phyloP scores from a whole-genome alignment of 768 basidiomycete species.

The Lactarius indigo region DNA sequence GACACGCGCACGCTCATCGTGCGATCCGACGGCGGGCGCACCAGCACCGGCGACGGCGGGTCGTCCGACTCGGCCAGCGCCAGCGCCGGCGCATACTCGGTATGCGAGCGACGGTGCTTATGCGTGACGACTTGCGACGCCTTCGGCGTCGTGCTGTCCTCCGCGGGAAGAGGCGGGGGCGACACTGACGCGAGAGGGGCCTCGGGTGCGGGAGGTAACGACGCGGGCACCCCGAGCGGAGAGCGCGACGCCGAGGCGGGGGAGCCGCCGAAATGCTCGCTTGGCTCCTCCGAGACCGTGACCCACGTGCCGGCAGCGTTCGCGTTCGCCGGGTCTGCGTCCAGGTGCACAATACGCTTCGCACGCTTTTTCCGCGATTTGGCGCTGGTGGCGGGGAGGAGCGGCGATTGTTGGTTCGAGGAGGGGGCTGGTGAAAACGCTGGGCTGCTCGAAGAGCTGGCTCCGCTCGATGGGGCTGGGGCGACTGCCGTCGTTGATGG shows the following conservation, averaged over 20 bases:
- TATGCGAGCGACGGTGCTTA: conserved; percentile 25
- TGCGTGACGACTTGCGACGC: background rate
- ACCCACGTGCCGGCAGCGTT: conserved; percentile 34
- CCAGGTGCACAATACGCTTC: conserved; percentile 78
- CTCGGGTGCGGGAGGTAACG: conserved; percentile 12
- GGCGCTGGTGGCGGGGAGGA: conserved; percentile 39
- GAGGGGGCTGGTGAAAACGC: conserved; percentile 36
- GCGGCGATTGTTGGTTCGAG: conserved; percentile 45
- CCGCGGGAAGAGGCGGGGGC: background rate
- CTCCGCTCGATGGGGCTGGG: conserved; percentile 14
- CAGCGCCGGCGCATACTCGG: conserved; percentile 13
- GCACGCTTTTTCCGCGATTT: conserved; percentile 52
- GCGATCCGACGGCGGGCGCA: conserved; percentile 28
- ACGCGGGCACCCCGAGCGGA: conserved; percentile 11
- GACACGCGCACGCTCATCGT: conserved; percentile 18
- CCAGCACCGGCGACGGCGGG: conserved; percentile 19
- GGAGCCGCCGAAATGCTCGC: background rate
- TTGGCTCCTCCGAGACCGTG: conserved; percentile 26
- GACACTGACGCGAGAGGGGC: background rate
- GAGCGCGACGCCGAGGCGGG: background rate
- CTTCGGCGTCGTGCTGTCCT: conserved; percentile 8
- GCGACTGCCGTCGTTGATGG: background rate
- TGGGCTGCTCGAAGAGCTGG: conserved; percentile 29
- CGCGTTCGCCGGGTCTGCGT: conserved; percentile 41
- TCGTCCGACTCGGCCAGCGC: conserved; percentile 5